Evolutionary conservation across 805 yeast genomes (phyloP), one percentile per base, ranked within the genome.

Genomic region (Yamadazyma nakazawae): DNA sequence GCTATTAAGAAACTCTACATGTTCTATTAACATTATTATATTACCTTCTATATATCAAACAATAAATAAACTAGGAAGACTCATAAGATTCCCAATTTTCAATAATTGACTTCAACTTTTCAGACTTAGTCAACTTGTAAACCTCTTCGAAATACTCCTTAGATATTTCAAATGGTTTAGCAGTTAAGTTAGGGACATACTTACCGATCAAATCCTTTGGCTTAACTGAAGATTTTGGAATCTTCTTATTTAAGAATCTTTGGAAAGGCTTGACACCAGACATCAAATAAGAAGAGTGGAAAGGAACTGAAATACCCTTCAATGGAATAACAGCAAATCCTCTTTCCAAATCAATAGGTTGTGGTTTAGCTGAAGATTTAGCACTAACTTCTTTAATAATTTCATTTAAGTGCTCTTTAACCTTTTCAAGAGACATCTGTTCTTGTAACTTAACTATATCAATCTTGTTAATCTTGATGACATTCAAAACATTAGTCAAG

Each of bases 251-350:
- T 76, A 94, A 80, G 85, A 94, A 94, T 74, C 90, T 88, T 79
- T 92, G 91, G 88, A 94, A 94, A 61, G 99, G 99, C 74, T 91
- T 92, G 50, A 94, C 99, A 74, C 99, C 99, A 48, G 94, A 88
- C 80, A 92, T 86, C 75, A 94, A 80, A 76, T 95, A 94, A n/a
- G 96, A 85, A 25, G 97, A 90, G 75, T 94, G 99, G 97, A 94
- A 94, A 53, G 99, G 99, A 66, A 94, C 99, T n/a, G 97, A 89
- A 57, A 94, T 94, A 60, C 99, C 99, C 78, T 86, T 90, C 70
- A 94, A 81, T 67, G 99, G 99, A 60, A 94, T 94, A 61, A 94
- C 92, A 36, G 99, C 98, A 60, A 88, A 92, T 21, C 99, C 99
- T 76, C 99, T 86, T 75, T 94, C 95, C 63, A 95, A 79, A 47